Conservation (phyloP, 345 rosid species). For the Kernera saxatilis region DNA sequence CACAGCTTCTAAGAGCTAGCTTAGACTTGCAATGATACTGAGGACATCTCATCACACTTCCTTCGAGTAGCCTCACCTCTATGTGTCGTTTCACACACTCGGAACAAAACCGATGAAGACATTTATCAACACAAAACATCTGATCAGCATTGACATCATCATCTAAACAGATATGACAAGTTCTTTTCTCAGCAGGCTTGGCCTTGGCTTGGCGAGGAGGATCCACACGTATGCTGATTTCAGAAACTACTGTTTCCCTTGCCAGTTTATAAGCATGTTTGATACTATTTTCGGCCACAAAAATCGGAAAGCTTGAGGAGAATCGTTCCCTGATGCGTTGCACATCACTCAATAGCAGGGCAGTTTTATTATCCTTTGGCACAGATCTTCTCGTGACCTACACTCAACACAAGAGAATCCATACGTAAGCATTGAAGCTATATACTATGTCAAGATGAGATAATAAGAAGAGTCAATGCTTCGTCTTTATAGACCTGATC, state of each 20-base stretch:
- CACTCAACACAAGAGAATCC: too few relatives aligned
- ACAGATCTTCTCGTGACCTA: not conserved
- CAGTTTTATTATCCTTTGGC: constrained; percentile 21
- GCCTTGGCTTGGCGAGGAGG: constrained; percentile 11
- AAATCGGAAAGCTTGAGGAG: not conserved
- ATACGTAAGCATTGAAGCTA: too few relatives aligned
- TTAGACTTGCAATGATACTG: constrained; percentile 49
- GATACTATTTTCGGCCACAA: constrained; percentile 29
- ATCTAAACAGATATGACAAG: constrained; percentile 39
- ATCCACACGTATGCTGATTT: constrained; percentile 35
- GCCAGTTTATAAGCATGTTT: constrained; percentile 53
- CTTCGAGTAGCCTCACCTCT: constrained; percentile 53
- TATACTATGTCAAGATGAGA: too few relatives aligned
- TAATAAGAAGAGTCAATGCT: too few relatives aligned
- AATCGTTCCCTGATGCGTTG: not conserved
- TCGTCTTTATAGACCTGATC: too few relatives aligned
- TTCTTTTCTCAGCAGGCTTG: constrained; percentile 17
- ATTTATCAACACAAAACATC: constrained; percentile 52
- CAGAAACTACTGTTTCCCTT: constrained; percentile 51
- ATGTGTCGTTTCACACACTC: constrained; percentile 66
- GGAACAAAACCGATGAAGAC: constrained; percentile 53
- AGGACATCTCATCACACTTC: constrained; percentile 50
- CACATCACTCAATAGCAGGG: constrained; percentile 15
- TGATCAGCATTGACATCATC: constrained; percentile 36
- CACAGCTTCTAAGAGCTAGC: constrained; percentile 41